A percentile compares a stretch with the other conserved stretches of the same genome.
Evolutionary conservation across 345 rosid species (phyloP).

Genomic region (Arabidopsis thaliana): DNA sequence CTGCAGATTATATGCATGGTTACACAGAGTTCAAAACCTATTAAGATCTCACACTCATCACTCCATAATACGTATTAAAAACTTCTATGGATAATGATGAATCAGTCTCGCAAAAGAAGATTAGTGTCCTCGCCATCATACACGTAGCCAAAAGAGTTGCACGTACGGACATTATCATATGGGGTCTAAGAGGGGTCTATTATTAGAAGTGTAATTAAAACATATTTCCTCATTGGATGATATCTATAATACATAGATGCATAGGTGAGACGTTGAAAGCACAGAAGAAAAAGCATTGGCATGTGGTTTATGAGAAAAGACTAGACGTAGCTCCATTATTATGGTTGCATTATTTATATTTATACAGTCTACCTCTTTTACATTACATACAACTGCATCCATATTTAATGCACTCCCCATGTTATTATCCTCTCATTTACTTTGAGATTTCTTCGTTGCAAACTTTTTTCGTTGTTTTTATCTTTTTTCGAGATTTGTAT

Average conservation of each 20-base stretch:
- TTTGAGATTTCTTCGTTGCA: conserved; percentile 5
- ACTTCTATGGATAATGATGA: not conserved
- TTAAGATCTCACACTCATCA: not conserved
- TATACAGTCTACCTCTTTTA: conserved; percentile 38
- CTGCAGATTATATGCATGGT: not conserved
- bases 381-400: conserved; percentile 36
- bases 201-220: conserved; percentile 27
- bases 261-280: conserved; percentile 47
- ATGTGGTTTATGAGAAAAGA: conserved; percentile 49
- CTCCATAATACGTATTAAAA: not conserved
- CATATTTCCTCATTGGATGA: conserved; percentile 23
- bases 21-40: not conserved
- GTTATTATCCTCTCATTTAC: conserved; percentile 24
- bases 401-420: conserved; percentile 28
- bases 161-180: conserved; percentile 37
- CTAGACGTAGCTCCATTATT: conserved; percentile 50
- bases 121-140: conserved; percentile 14
- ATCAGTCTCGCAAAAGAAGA: not conserved
- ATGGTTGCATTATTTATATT: conserved; percentile 32
- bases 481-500: conserved; percentile 14
- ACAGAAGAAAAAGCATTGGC: conserved; percentile 46
- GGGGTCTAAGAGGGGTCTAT: conserved; percentile 24
- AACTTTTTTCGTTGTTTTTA: not conserved
- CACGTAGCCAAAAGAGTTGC: conserved; percentile 26
- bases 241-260: conserved; percentile 30